These are phyloP conservation scores for Tubosaeta sp. DNA, from an alignment of 768 basidiomycete species.

Conservation along the genomic window DNA sequence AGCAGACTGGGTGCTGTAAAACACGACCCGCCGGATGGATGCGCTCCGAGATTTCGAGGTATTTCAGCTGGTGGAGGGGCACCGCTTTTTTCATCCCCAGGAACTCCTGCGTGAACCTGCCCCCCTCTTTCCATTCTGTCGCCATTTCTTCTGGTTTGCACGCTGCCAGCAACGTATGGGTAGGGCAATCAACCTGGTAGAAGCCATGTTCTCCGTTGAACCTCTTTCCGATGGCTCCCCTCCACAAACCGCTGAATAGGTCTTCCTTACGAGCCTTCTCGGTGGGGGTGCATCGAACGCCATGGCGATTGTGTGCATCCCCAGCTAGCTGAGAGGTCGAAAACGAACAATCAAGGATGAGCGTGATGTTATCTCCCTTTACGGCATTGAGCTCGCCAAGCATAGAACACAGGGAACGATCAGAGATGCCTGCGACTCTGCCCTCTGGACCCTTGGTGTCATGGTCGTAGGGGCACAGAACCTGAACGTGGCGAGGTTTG, in stretches of 20 bases:
- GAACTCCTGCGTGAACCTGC: conserved; percentile 56
- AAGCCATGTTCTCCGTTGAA: conserved; percentile 40
- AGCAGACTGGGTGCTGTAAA: conserved; percentile 45
- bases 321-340: conserved; percentile 37
- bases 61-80: conserved; percentile 53
- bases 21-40: conserved; percentile 35
- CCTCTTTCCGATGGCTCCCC: conserved; percentile 36
- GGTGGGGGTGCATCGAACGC: conserved; percentile 58
- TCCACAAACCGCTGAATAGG: conserved; percentile 54
- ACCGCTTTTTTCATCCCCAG: conserved; percentile 41
- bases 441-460: conserved; percentile 46
- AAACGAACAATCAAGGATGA: conserved; percentile 66
- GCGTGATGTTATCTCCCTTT: conserved; percentile 68
- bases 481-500: conserved; percentile 43
- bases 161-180: conserved; percentile 56
- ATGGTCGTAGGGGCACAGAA: conserved; percentile 65
- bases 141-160: conserved; percentile 53
- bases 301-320: conserved; percentile 41
- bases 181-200: conserved; percentile 36
- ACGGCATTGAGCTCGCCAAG: conserved; percentile 48
- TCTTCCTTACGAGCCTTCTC: conserved; percentile 51
- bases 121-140: conserved; percentile 58
- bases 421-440: conserved; percentile 59
- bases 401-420: conserved; percentile 61
- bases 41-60: conserved; percentile 42